Evolutionary conservation across 1,284 basidiomycete genomes (phyloP), one percentile per base, ranked within the genome.

Genomic region (Pulveroboletus ridleyi): DNA sequence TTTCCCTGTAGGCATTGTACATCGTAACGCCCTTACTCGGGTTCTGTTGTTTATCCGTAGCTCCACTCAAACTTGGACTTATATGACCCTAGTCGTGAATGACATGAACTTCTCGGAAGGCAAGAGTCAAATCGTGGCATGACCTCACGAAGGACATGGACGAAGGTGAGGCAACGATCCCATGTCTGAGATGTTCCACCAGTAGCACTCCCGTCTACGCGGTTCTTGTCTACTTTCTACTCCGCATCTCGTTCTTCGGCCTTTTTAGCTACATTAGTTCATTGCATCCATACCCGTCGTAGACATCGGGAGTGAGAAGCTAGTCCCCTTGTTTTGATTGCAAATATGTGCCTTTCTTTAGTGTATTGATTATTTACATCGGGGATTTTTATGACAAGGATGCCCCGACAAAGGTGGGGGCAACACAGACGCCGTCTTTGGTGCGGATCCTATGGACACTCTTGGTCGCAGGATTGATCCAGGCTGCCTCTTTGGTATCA

Each of bases 381-480:
- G 25, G 52, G 22, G 11, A n/a, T 29, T 59, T 58, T 75, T 87
- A 98, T 70, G 95, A 97, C 71, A 98, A 78, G 22, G 91, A 92
- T 22, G 96, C 96, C 15, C 94, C 95, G 61, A 95, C 83, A 64
- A 96, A 85, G 29, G 86, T 94, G 46, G 91, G 89, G n/a, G 95
- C 89, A 46, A 88, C 76, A 77, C 94, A 95, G 47, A 92, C 81
- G 33, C 95, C 96, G 58, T 91, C 87, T 72, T 90, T 89, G 11
- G 95, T 96, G 64, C 94, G 85, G 69, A 99, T 95, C 72, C 82
- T 89, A 79, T 98, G 94, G 22, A 90, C 84, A 60, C 80, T 86
- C 76, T 92, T 91, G n/a, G 94, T 95, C 60, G 78, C 81, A 17
- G 95, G 91, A 78, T 97, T 90, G 62, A 96, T 81, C 96, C 96